Conservation (phyloP, 1,284 basidiomycete species). For the Pascua sp. region DNA sequence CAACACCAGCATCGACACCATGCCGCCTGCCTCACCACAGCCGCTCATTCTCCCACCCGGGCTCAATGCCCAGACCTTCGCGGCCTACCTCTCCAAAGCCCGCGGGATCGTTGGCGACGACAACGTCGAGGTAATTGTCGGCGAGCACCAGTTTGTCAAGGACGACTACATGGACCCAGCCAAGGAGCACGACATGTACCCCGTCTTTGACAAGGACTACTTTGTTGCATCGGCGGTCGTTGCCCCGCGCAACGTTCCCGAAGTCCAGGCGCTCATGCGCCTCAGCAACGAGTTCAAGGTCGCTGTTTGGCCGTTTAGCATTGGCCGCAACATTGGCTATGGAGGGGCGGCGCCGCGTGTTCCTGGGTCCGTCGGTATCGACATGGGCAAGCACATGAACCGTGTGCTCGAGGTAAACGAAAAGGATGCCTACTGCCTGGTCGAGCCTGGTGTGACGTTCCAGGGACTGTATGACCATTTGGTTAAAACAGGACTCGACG, state of each 20-base stretch:
- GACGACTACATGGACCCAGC: slow-evolving; percentile 12
- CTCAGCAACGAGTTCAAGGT: slow-evolving; percentile 11
- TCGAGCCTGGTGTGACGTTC: slow-evolving; percentile 12
- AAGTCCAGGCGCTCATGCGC: slow-evolving; percentile 8
- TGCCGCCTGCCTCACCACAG: too few relatives aligned
- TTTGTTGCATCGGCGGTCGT: slow-evolving; percentile 10
- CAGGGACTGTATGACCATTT: slow-evolving; percentile 10
- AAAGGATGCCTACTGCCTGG: slow-evolving; percentile 8
- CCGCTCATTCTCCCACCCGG: slow-evolving; percentile 8
- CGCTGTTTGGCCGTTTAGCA: slow-evolving; percentile 7
- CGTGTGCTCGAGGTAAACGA: slow-evolving; percentile 11
- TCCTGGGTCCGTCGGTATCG: slow-evolving; percentile 5
- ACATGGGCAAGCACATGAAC: slow-evolving; percentile 12
- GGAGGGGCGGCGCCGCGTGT: slow-evolving; percentile 10
- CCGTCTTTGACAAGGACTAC: slow-evolving; percentile 14
- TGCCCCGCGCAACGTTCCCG: slow-evolving; percentile 4
- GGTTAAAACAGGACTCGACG: background rate
- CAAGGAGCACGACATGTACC: slow-evolving; percentile 15
- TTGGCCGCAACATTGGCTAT: slow-evolving; percentile 11
- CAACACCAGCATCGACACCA: too few relatives aligned
- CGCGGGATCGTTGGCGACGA: slow-evolving; percentile 5
- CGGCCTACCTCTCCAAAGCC: slow-evolving; percentile 2
- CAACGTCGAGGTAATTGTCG: slow-evolving; percentile 5
- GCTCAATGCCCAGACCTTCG: slow-evolving; percentile 1
- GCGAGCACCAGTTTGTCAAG: slow-evolving; percentile 12